phyloP scores from a whole-genome alignment of 768 basidiomycete genomes.

The Boletus huronensis region DNA sequence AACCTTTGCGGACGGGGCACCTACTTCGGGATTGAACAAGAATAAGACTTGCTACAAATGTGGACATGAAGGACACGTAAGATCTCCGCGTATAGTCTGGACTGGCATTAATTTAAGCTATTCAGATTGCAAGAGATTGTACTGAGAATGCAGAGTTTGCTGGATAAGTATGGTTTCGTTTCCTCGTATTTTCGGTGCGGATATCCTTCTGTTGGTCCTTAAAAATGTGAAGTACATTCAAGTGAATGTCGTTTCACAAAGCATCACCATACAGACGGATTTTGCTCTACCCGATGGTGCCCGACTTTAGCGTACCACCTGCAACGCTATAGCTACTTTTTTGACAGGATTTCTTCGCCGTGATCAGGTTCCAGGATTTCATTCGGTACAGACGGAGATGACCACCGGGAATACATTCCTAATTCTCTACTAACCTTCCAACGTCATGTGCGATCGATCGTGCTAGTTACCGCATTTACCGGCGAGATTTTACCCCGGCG shows the following conservation, averaged over 20 bases:
- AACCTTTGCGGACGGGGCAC: constrained; percentile 43
- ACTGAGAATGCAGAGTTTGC: constrained; percentile 52
- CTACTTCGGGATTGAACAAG: constrained; percentile 46
- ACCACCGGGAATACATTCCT: constrained; percentile 11
- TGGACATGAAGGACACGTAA: constrained; percentile 82
- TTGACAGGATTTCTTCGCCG: neutral
- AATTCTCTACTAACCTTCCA: neutral
- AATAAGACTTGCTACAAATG: constrained; percentile 87
- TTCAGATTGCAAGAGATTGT: constrained; percentile 64
- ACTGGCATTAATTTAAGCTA: constrained; percentile 4
- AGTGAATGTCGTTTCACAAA: constrained; percentile 15
- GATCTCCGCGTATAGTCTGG: constrained; percentile 25
- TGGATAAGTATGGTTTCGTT: constrained; percentile 34
- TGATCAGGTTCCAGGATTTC: neutral
- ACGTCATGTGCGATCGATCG: neutral
- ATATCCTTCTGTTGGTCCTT: constrained; percentile 10
- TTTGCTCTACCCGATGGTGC: neutral
- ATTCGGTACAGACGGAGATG: constrained; percentile 16
- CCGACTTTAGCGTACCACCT: neutral
- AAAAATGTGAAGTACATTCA: constrained; percentile 18
- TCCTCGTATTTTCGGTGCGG: constrained; percentile 2
- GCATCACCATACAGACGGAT: constrained; percentile 1
- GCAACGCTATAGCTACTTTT: neutral
- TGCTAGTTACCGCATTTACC: neutral
- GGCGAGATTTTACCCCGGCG: too few relatives aligned